Percentiles rank a stretch among this genome's conserved stretches.
Evolutionary conservation across 2,329 filamentous ascomycete genomes (phyloP).

Genomic region (Pseudogymnoascus sp.): DNA sequence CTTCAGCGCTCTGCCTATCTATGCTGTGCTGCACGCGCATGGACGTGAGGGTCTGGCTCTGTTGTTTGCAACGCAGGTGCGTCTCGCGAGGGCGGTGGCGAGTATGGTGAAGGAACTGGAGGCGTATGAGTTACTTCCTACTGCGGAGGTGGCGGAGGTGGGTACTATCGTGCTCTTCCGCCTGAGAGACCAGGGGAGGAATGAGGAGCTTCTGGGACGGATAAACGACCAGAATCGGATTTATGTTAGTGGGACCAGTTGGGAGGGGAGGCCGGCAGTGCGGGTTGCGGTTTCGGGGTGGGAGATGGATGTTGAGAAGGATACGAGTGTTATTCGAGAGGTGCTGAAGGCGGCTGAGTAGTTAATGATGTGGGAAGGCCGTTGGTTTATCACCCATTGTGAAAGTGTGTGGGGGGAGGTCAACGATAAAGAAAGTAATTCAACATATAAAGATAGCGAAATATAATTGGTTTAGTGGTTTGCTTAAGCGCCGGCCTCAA

Average conservation of each 20-base stretch:
- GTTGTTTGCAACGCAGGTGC: slow-evolving; percentile 67
- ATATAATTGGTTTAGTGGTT: background rate
- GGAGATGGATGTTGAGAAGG: slow-evolving; percentile 63
- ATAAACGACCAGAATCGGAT: slow-evolving; percentile 71
- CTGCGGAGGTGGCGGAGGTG: slow-evolving; percentile 28
- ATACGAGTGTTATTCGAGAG: slow-evolving; percentile 56
- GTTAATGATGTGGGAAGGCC: background rate
- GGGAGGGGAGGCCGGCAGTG: slow-evolving; percentile 66
- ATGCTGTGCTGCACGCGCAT: slow-evolving; percentile 70
- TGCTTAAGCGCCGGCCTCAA: background rate
- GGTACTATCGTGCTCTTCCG: slow-evolving; percentile 69
- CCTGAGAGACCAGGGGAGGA: slow-evolving; percentile 58
- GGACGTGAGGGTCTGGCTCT: slow-evolving; percentile 61
- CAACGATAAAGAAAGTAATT: background rate
- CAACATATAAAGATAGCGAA: background rate
- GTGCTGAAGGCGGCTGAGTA: slow-evolving; percentile 41
- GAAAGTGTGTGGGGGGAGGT: background rate
- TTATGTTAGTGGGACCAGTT: slow-evolving; percentile 76
- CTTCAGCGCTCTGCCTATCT: slow-evolving; percentile 85
- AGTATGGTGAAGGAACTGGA: slow-evolving; percentile 53
- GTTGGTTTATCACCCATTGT: background rate
- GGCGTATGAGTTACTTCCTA: slow-evolving; percentile 61
- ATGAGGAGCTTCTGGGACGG: slow-evolving; percentile 56
- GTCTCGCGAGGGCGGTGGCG: slow-evolving; percentile 62
- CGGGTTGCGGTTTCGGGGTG: slow-evolving; percentile 85